phyloP scores from a whole-genome alignment of 495 filamentous ascomycete genomes.

The Lentithecium fluviatile region DNA sequence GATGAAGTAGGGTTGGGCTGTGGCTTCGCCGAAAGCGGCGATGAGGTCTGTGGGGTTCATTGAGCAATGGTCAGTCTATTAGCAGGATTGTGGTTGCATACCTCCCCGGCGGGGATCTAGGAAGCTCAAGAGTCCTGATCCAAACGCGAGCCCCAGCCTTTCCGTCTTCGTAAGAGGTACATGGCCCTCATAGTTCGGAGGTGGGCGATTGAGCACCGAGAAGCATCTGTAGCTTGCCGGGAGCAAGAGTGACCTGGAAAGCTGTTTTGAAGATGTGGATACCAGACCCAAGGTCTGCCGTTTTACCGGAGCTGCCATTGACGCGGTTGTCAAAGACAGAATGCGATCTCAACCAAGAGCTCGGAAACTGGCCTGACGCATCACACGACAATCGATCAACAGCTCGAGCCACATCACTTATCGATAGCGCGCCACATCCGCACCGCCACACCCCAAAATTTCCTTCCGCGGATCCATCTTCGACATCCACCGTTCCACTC shows the following conservation, averaged over 20 bases:
- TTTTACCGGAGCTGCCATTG: slow-evolving; percentile 23
- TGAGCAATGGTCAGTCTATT: background rate
- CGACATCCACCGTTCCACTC: slow-evolving; percentile 7
- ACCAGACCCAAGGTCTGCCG: background rate
- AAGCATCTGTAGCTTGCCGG: slow-evolving; percentile 49
- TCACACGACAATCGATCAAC: background rate
- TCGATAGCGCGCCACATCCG: background rate
- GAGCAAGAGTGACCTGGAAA: slow-evolving; percentile 10
- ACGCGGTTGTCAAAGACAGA: background rate
- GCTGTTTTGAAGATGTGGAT: background rate
- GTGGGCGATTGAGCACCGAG: slow-evolving; percentile 77
- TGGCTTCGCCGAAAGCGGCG: slow-evolving; percentile 87
- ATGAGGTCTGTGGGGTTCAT: slow-evolving; percentile 68
- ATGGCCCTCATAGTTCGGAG: slow-evolving; percentile 85
- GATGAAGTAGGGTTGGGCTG: slow-evolving; percentile 93
- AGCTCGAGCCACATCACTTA: background rate
- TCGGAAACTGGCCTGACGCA: background rate
- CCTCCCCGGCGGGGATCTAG: slow-evolving; percentile 76
- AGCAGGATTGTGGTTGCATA: slow-evolving; percentile 36
- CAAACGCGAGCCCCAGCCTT: slow-evolving; percentile 72
- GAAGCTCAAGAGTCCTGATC: slow-evolving; percentile 77
- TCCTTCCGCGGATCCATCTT: background rate
- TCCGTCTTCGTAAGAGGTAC: slow-evolving; percentile 80
- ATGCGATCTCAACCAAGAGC: background rate
- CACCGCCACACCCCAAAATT: background rate